Base-by-base conservation (phyloP, 495 filamentous ascomycete genomes). In the Xylaria curta region DNA sequence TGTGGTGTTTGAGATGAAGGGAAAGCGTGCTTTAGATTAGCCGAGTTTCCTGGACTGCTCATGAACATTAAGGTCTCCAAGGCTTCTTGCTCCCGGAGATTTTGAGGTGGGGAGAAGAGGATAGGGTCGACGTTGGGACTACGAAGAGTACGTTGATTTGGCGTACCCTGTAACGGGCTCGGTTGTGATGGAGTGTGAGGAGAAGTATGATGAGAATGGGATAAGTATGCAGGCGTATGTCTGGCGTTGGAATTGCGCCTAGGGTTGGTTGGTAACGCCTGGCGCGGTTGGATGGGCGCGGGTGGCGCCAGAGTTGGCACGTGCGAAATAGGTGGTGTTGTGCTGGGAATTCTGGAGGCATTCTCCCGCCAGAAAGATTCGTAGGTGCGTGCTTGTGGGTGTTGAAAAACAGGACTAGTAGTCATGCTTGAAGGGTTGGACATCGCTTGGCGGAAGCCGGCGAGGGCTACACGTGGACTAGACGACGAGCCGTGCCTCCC, bases 51-150 rank as follows among this genome's bases (percentile, higher is more conserved):
- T 0, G 94, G 94, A 73, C 92, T 95, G 69, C 91, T 93, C 92
- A 97, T 94, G 81, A 94, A 95, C 26, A 97, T 83, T 31, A 97
- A 82, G 0, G 92, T 92, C 76, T 97, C 94, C 28, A 97, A 90
- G n/a, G 93, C 94, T 74, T 96, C 94, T 75, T 94, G 89, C 75
- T 97, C 94, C 75, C 91, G 90, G 2, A 82, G 79, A 31, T 85
- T 85, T 49, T 82, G 82, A 67, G 85, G 83, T 0, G 84, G 84
- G 13, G 85, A 85, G 58, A 83, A 85, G 7, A 84, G 72, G 26
- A 88, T 85, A 21, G 91, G 89, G 68, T 92, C 93, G 51, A 90
- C 85, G 49, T 87, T 88, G 15, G 90, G 88, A 15, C 88, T 88
- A 33, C 87, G 85, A 24, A 76, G 74, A 60, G 75, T 51, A 19